These are phyloP conservation scores for Lactarius vividus DNA, from an alignment of 768 basidiomycete genomes.

Conservation along the genomic window DNA sequence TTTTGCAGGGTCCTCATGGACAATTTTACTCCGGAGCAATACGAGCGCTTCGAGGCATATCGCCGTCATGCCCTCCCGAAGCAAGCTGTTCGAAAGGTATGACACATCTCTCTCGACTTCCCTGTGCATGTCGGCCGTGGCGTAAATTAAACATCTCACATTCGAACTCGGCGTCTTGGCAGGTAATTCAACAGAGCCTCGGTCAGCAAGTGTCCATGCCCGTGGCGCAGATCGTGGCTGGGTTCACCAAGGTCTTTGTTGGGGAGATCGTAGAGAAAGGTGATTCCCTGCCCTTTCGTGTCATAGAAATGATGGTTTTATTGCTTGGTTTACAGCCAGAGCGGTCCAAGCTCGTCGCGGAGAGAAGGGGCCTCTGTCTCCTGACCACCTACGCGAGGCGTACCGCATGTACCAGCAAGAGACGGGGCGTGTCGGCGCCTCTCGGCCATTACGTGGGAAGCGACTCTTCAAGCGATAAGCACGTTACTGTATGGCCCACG, in stretches of 20 bases:
- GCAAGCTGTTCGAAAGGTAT: slow-evolving; percentile 75
- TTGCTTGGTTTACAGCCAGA: slow-evolving; percentile 50
- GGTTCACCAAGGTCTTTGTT: slow-evolving; percentile 88
- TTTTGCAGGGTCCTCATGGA: slow-evolving; percentile 75
- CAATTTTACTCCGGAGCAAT: slow-evolving; percentile 78
- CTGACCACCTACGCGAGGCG: slow-evolving; percentile 88
- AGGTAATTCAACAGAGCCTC: slow-evolving; percentile 82
- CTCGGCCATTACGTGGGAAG: slow-evolving; percentile 65
- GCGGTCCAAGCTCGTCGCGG: slow-evolving; percentile 67
- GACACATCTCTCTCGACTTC: slow-evolving; percentile 17
- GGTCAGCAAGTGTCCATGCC: slow-evolving; percentile 84
- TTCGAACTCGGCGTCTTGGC: slow-evolving; percentile 21
- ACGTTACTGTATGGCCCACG: neutral
- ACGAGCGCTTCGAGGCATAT: slow-evolving; percentile 88
- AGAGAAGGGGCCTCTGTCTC: slow-evolving; percentile 77
- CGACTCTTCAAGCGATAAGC: slow-evolving; percentile 51
- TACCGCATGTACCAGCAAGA: slow-evolving; percentile 81
- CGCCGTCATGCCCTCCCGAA: slow-evolving; percentile 80
- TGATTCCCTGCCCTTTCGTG: slow-evolving; percentile 31
- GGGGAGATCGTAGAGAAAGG: slow-evolving; percentile 91
- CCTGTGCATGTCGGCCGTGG: neutral
- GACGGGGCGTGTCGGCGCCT: slow-evolving; percentile 77
- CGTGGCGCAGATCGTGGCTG: slow-evolving; percentile 86
- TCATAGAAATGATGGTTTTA: neutral
- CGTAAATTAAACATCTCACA: neutral